Evolutionary conservation across 805 yeast species (phyloP), one percentile per base, ranked within the genome.

Genomic region (Yamadazyma sp.): DNA sequence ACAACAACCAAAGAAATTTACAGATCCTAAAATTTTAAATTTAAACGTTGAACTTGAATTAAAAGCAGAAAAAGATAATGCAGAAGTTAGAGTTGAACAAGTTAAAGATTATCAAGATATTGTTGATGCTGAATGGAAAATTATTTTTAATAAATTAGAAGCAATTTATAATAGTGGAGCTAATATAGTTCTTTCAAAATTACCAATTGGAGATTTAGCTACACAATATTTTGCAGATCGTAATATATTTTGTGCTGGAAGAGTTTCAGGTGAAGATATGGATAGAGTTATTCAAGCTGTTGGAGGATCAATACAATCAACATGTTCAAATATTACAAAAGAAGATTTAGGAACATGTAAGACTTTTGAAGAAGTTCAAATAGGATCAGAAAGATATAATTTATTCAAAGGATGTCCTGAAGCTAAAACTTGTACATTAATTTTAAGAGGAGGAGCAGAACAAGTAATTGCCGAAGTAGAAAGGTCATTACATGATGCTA

Each of bases 51-150:
- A 93, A 60, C 74, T 93, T 48, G 98, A 93, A 68, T 77, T 93
- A 56, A 93, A 93, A 67, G 98, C 98, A 1, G 98, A 93, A 68
- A 91, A 88, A 69, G 98, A 93, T 61, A 93, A 93, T 57, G 98
- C 98, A 7, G 98, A 93, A 70, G 98, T 93, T 22, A 78, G 98
- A 49, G 93, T 93, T 33, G 94, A 86, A 52, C 83, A 88, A 58
- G 97, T 93, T 37, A 75, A 78, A 39, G 97, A 91, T 52, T 93
- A 93, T 64, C 98, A 93, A 69, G 87, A 82, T 22, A 83, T 93
- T 39, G 98, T 93, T 13, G 98, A 93, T 62, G 98, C 98, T n/a
- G 98, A 93, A 64, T 93, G 98, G 98, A 78, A 86, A 58, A 84
- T 93, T 47, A 93, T 93, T 47, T 73, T 85, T 52, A 76, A 82